A percentile compares a stretch with the other conserved stretches of the same genome.
These are phyloP conservation scores for Neofusicoccum sp. DNA, from an alignment of 2,329 filamentous ascomycete species.

Conservation along the genomic window DNA sequence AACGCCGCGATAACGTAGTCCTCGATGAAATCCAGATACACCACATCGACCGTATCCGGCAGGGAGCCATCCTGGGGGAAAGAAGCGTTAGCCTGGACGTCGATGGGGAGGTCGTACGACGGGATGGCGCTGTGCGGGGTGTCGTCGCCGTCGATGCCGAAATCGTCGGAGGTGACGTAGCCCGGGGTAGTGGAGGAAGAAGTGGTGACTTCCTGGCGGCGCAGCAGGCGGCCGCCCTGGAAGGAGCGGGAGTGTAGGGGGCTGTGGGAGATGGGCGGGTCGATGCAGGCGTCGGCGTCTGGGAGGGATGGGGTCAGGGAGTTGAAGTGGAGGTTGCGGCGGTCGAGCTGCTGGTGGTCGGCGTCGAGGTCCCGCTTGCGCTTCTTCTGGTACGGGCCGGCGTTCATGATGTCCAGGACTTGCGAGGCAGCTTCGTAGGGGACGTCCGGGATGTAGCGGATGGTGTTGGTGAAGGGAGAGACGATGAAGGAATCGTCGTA, in stretches of 20 bases:
- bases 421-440: constrained; percentile 47
- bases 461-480: constrained; percentile 54
- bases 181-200: constrained; percentile 44
- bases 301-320: constrained; percentile 20
- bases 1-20: constrained; percentile 37
- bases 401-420: constrained; percentile 46
- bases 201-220: constrained; percentile 43
- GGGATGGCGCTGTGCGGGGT: constrained; percentile 52
- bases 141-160: constrained; percentile 57
- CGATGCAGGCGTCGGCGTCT: constrained; percentile 48
- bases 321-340: constrained; percentile 22
- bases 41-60: constrained; percentile 50
- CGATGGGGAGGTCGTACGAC: constrained; percentile 48
- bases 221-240: constrained; percentile 44
- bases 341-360: constrained; percentile 36
- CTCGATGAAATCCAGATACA: constrained; percentile 54
- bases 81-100: constrained; percentile 50
- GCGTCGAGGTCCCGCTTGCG: constrained; percentile 25
- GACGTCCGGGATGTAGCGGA: constrained; percentile 55
- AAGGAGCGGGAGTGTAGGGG: constrained; percentile 29
- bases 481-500: constrained; percentile 55
- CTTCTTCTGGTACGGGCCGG: constrained; percentile 38
- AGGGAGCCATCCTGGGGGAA: constrained; percentile 45
- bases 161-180: constrained; percentile 58
- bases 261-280: constrained; percentile 42